These are phyloP conservation scores for Globisporangium spiculum DNA, from an alignment of 352 stramenopile genomes.

Conservation along the genomic window DNA sequence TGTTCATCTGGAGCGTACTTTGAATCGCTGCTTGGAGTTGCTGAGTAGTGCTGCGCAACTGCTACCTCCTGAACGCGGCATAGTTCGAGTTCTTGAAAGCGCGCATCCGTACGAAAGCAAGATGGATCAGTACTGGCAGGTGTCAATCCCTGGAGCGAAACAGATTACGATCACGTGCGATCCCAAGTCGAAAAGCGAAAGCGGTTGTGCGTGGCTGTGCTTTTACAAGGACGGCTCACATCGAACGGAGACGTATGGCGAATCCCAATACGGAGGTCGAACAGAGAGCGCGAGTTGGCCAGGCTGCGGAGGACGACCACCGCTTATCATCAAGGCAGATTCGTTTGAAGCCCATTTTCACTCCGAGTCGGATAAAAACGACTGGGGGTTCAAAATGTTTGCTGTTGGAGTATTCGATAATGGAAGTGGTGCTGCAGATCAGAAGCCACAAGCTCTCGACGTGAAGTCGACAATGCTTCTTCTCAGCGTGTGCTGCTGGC, in stretches of 20 bases:
- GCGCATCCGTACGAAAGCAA: constrained; percentile 72
- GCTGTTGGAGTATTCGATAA: constrained; percentile 64
- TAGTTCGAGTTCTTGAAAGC: constrained; percentile 60
- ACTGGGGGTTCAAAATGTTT: constrained; percentile 90
- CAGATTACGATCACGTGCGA: constrained; percentile 75
- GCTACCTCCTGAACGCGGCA: constrained; percentile 42
- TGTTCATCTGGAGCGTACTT: constrained; percentile 4
- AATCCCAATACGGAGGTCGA: constrained; percentile 61
- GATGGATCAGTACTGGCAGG: constrained; percentile 60
- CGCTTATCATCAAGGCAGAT: constrained; percentile 70
- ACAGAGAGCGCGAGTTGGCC: constrained; percentile 77
- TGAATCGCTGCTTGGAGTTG: constrained; percentile 29
- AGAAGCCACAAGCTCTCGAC: neutral
- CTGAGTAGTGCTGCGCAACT: constrained; percentile 22
- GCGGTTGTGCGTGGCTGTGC: constrained; percentile 55
- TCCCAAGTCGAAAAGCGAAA: constrained; percentile 63
- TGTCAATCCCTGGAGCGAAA: constrained; percentile 63
- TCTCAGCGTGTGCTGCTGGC: constrained; percentile 36
- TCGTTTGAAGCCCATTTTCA: constrained; percentile 82
- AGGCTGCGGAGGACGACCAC: constrained; percentile 53
- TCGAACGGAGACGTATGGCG: constrained; percentile 42
- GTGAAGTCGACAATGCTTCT: constrained; percentile 23
- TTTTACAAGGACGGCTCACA: constrained; percentile 68
- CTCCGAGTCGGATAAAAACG: constrained; percentile 74
- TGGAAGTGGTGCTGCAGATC: constrained; percentile 12